Conservation (phyloP, 2,329 filamentous ascomycete species). For the Aspergillus pseudotamarii region DNA sequence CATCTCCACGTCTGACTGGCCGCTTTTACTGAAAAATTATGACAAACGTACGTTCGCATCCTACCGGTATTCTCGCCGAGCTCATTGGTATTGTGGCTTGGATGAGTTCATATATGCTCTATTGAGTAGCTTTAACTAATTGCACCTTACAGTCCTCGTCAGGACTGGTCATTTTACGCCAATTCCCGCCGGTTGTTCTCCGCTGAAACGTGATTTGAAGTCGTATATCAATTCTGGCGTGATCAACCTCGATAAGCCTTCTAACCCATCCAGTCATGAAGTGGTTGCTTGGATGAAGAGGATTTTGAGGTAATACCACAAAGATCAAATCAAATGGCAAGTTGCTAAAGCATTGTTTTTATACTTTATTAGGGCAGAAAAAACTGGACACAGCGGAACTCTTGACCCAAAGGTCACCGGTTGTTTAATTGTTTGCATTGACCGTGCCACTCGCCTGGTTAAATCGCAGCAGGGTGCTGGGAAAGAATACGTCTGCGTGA, state of each 20-base stretch:
- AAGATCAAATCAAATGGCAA: background rate
- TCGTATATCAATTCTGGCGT: conserved; percentile 96
- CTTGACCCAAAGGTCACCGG: conserved; percentile 98
- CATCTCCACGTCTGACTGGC: conserved; percentile 87
- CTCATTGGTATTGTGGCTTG: background rate
- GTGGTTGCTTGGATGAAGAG: conserved; percentile 99
- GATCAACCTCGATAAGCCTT: conserved; percentile 97
- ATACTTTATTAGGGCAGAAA: conserved; percentile 69
- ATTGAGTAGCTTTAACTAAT: conserved; percentile 20
- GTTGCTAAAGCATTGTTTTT: conserved; percentile 24
- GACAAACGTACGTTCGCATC: conserved; percentile 71
- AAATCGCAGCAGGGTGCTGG: conserved; percentile 98
- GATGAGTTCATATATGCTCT: background rate
- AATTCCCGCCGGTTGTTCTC: conserved; percentile 88
- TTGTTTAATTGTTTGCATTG: conserved; percentile 91
- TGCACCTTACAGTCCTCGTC: conserved; percentile 68
- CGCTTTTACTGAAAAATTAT: conserved; percentile 93
- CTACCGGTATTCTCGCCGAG: conserved; percentile 9
- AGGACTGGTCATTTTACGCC: conserved; percentile 96
- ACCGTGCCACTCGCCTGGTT: conserved; percentile 94
- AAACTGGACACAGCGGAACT: conserved; percentile 97
- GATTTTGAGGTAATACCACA: conserved; percentile 72
- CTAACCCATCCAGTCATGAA: conserved; percentile 97
- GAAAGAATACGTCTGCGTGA: conserved; percentile 98
- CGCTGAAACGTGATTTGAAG: conserved; percentile 92